Conservation (phyloP, 768 basidiomycete genomes). For the Mrakia gelida region DNA sequence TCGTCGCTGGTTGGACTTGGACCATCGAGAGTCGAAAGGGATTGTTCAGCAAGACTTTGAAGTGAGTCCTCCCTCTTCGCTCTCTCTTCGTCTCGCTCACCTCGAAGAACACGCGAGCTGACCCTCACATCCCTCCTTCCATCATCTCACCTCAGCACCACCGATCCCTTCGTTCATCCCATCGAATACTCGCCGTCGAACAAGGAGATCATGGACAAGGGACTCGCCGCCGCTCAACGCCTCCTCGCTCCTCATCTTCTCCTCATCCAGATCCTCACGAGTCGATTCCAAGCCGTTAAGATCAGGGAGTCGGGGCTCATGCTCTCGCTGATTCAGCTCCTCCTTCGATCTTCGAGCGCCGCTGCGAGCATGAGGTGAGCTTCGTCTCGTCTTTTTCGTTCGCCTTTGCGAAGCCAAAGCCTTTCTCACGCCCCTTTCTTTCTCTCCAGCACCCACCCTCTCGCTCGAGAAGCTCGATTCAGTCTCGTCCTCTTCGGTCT, state of each 20-base stretch:
- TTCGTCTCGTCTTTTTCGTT: neutral
- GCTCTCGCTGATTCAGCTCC: conserved; percentile 75
- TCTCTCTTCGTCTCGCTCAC: neutral
- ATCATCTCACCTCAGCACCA: conserved; percentile 55
- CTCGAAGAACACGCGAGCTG: neutral
- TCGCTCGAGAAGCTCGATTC: conserved; percentile 85
- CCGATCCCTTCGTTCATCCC: conserved; percentile 80
- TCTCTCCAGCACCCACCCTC: conserved; percentile 69
- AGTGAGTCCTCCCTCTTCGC: conserved; percentile 54
- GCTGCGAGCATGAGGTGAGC: conserved; percentile 68
- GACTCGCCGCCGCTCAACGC: conserved; percentile 63
- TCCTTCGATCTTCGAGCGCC: conserved; percentile 71
- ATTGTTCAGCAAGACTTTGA: conserved; percentile 71
- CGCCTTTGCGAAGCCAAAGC: neutral
- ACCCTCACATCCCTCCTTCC: neutral
- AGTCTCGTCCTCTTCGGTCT: conserved; percentile 89
- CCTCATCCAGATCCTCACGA: conserved; percentile 80
- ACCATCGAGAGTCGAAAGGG: conserved; percentile 74
- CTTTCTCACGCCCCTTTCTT: neutral
- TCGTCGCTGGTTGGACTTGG: conserved; percentile 79
- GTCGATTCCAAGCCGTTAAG: conserved; percentile 86
- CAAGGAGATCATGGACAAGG: conserved; percentile 72
- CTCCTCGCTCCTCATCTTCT: conserved; percentile 77
- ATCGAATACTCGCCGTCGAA: conserved; percentile 87
- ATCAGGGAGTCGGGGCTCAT: conserved; percentile 81